Base-by-base conservation (phyloP, 208 protist genomes). In the Naegleria fowleri region DNA sequence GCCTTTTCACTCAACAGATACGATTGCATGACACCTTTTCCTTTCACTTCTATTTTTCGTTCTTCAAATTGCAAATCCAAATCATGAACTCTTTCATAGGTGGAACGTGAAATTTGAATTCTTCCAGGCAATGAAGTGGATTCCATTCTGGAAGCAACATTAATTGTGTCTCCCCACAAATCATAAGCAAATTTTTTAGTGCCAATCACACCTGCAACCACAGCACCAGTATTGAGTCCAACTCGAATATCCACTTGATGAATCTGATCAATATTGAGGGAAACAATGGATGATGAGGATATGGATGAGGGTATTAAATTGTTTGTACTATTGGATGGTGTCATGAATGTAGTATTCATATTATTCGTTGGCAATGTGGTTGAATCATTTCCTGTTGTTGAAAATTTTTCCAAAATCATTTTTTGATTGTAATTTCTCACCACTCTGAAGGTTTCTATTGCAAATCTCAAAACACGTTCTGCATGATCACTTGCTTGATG, bases 81-180 rank as follows among this genome's bases (percentile, higher is more conserved):
- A 67, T 67, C 55, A 29, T 67, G 55, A 67, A 67, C 55, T 67
- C 55, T 67, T 19, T 67, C 55, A 67, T 67, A 67, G 55, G 55
- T 67, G 11, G 55, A 67, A 29, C 55, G 11, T 4, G 55, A 67
- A 67, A 67, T 29, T 67, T 67, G 55, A 29, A 67, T 19, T 67
- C 55, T 2, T 15, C 55, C 55, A 22, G 55, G 55, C 22, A 29
- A 29, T 29, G 55, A 67, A 9, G 43, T 48, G 1, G 43, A 48
- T 48, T 48, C 43, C 92, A 93, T 92, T 38, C 92, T 58, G 2
- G 92, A 92, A 36, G 92, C 92, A 43, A 93, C n/a, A 90, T 93
- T 93, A 19, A 93, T 92, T 0, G 92, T 91, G 88, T 93, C 92
- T n/a, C 92, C 92, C 92, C 92, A 93, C 16, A 94, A 40, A 90